Base-by-base conservation (phyloP, 2,329 filamentous ascomycete species). In the Exophiala calicioides region DNA sequence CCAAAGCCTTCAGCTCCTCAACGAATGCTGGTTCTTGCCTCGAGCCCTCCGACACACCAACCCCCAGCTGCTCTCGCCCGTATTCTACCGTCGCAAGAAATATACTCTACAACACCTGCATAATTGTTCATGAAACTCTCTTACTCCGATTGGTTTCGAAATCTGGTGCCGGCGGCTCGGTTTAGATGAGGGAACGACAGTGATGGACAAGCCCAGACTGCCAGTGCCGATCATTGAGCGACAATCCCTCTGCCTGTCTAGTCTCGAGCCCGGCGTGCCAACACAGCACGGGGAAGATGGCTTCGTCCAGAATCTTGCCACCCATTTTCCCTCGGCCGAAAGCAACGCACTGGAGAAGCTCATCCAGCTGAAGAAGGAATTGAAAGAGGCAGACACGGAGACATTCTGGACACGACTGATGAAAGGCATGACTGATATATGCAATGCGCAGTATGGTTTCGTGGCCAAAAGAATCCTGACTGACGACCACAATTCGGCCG, bases 381-480 rank as follows among this genome's bases (percentile, higher is more conserved):
- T 87, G 13, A 71, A 74, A 39, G 67, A 67, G 15, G 69, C 78
- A 38, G 72, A 77, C 39, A 75, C 72, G 2, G 76, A 82, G 49
- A 71, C 76, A 38, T 86, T 87, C 65, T 88, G 83, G 83, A 69
- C 68, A 33, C 68, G 76, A 16, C 68, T 86, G 46, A 80, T 85
- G 67, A 77, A 84, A 60, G 81, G 80, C 32, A 71, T 87, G 58
- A 79, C 83, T 34, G 71, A 72, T 35, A 78, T 87, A 26, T 73
- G 78, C 47, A 77, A 79, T 49, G 77, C 83, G 6, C 84, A 88
- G 62, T 85, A 82, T 67, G 78, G 76, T 18, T 87, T 87, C 58
- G 80, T 86, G 30, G 80, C 82, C 34, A 85, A 85, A 62, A 68
- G 81, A 33, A 79, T 83, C 32, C 66, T 81, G 44, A 73, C 76